Percentiles rank a stretch among this genome's conserved stretches.
phyloP scores from a whole-genome alignment of 2,329 filamentous ascomycete species.

The Fusarium sp. region DNA sequence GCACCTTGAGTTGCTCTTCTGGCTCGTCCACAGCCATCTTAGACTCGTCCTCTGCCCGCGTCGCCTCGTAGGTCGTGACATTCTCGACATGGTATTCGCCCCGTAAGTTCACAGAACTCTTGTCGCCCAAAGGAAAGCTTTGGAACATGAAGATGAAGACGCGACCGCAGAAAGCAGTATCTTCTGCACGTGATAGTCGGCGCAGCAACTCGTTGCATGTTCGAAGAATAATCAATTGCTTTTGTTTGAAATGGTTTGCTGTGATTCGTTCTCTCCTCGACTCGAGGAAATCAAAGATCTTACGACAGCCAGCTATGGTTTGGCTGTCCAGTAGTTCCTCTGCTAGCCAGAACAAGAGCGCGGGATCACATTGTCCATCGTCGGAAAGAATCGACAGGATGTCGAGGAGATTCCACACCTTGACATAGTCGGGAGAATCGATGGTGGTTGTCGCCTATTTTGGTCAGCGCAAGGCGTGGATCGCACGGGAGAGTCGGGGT shows the following conservation, averaged over 20 bases:
- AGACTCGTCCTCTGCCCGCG: conserved; percentile 44
- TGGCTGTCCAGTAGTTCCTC: conserved; percentile 97
- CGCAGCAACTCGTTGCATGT: conserved; percentile 96
- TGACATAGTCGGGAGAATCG: conserved; percentile 78
- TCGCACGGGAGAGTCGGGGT: conserved; percentile 42
- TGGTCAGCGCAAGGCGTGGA: conserved; percentile 43
- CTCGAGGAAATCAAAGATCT: conserved; percentile 93
- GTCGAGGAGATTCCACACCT: conserved; percentile 93
- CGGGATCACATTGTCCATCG: conserved; percentile 77
- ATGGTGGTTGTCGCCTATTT: conserved; percentile 76
- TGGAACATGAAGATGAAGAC: conserved; percentile 99
- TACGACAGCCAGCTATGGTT: conserved; percentile 89
- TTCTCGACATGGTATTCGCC: conserved; percentile 98
- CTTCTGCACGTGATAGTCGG: conserved; percentile 91
- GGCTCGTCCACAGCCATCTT: conserved; percentile 73
- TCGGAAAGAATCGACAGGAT: conserved; percentile 89
- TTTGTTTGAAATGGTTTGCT: conserved; percentile 80
- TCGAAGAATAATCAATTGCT: conserved; percentile 87
- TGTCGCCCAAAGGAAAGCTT: conserved; percentile 94
- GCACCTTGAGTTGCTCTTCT: conserved; percentile 47
- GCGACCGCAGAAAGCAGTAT: conserved; percentile 95
- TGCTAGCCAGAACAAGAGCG: conserved; percentile 86
- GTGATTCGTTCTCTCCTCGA: conserved; percentile 90
- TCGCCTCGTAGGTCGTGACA: conserved; percentile 78
- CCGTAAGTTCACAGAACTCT: conserved; percentile 94